Percentiles rank a stretch among this genome's conserved stretches.
Conservation (phyloP, 352 stramenopile species). For the Phytophthora meadii region DNA sequence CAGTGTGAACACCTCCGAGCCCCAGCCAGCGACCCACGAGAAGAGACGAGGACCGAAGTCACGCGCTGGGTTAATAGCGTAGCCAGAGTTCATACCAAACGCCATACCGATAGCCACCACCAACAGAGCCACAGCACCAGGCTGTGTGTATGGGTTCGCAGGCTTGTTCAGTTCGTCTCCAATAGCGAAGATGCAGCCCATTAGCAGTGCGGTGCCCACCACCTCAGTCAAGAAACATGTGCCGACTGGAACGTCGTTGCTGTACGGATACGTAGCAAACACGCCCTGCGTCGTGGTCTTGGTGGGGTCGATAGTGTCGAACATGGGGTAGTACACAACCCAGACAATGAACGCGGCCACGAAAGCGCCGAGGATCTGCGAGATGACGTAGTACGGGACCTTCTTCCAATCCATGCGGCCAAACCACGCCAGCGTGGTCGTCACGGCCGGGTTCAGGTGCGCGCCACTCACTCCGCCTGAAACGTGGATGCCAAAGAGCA, state of each 20-base stretch:
- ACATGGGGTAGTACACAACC: constrained; percentile 60
- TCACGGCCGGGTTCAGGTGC: constrained; percentile 76
- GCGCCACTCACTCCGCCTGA: constrained; percentile 61
- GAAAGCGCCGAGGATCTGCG: constrained; percentile 65
- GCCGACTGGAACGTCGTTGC: constrained; percentile 37
- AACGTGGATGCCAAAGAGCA: constrained; percentile 74
- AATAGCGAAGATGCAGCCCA: constrained; percentile 71
- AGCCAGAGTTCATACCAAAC: constrained; percentile 78
- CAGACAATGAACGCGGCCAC: constrained; percentile 53
- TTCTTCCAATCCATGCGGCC: constrained; percentile 61
- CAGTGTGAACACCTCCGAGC: constrained; percentile 40
- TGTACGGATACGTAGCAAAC: constrained; percentile 65
- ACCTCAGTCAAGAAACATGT: constrained; percentile 70
- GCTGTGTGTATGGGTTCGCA: constrained; percentile 50
- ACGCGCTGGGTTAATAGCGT: constrained; percentile 71
- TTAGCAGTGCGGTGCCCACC: constrained; percentile 61
- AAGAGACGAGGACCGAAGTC: constrained; percentile 65
- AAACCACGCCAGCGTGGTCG: constrained; percentile 58
- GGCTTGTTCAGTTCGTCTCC: constrained; percentile 63
- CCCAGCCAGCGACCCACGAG: constrained; percentile 49
- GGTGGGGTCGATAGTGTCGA: constrained; percentile 56
- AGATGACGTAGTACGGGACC: constrained; percentile 58
- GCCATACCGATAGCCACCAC: constrained; percentile 74
- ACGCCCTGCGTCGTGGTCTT: constrained; percentile 44
- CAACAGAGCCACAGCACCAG: constrained; percentile 55